Percentiles rank a stretch among this genome's conserved stretches.
These are phyloP conservation scores for Sanghuangporus weigelae DNA, from an alignment of 1,284 basidiomycete genomes.

Conservation along the genomic window DNA sequence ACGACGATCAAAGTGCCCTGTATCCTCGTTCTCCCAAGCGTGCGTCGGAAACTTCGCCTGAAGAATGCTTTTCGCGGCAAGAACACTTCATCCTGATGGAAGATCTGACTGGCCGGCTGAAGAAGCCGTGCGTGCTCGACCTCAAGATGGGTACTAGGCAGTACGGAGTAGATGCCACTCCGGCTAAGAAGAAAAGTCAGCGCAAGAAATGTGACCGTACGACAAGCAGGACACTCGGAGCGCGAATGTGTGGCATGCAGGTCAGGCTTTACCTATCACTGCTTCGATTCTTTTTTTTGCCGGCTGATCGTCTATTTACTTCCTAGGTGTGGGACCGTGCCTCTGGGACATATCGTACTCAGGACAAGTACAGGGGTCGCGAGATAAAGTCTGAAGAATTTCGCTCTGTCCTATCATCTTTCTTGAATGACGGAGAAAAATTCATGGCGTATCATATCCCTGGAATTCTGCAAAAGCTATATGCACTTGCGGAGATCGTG, in stretches of 20 bases:
- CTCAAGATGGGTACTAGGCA: constrained; percentile 99
- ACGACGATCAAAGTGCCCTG: neutral
- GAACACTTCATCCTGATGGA: constrained; percentile 99
- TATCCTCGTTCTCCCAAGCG: constrained; percentile 12
- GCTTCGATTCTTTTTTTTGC: constrained; percentile 5
- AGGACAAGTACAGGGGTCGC: constrained; percentile 96
- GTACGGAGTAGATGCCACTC: constrained; percentile 93
- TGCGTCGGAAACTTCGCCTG: constrained; percentile 15
- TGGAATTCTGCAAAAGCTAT: constrained; percentile 84
- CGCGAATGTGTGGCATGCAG: constrained; percentile 98
- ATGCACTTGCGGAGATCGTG: constrained; percentile 90
- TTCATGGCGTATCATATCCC: constrained; percentile 93
- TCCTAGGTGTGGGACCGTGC: constrained; percentile 84
- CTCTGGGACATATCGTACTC: constrained; percentile 80
- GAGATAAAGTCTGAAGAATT: constrained; percentile 87
- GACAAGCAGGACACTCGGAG: constrained; percentile 86
- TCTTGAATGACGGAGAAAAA: constrained; percentile 81
- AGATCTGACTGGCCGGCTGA: constrained; percentile 93
- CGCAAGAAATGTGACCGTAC: constrained; percentile 97
- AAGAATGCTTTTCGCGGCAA: constrained; percentile 55
- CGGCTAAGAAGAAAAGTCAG: constrained; percentile 94
- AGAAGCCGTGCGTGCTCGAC: constrained; percentile 93
- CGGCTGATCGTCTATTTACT: neutral
- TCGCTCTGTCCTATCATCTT: constrained; percentile 73
- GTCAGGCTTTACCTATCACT: constrained; percentile 42